Base-by-base conservation (phyloP, 176 grass and related monocot genomes). In the Triticum turgidum region DNA sequence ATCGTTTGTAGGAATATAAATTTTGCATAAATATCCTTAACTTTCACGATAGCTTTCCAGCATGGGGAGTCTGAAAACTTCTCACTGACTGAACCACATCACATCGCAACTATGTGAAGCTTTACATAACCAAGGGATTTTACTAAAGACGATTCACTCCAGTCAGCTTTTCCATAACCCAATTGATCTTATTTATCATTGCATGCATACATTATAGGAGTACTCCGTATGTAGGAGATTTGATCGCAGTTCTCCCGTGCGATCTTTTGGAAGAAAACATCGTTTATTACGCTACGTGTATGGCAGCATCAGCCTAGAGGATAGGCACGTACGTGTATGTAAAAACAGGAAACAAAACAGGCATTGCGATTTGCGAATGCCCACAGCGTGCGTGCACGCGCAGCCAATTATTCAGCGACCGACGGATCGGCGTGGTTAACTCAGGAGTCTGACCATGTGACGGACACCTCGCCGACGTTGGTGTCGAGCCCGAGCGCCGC, bases 371-470 rank as follows among this genome's bases (percentile, higher is more conserved):
- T n/a, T 70, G 34, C 34, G 42, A 44, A 44, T 39, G 68, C 18
- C 68, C 8, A 3, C 17, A 20, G 24, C 34, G 8, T 33, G 65
- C 65, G n/a, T 3, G 15, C 15, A 20, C 30, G 32, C 27, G 14
- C 42, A 15, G 73, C 47, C 17, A 56, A 10, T 56, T 56, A 56
- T 21, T 61, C 12, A 27, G 35, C 35, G 35, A 27, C 9, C n/a
- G 41, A 24, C 42, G 20, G 9, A 51, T 51, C 18, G 7, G 7
- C 56, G 56, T 20, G 41, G 24, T 25, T 34, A 3, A 21, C 14
- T 82, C 42, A 87, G 0, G 39, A 59, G 68, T 91, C 90, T n/a
- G 90, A 83, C 90, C 87, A 87, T 4, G 83, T 87, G 61, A 89
- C 61, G 37, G 1, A 25, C 1, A 63, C 83, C 79, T 67, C 78